Base-by-base conservation (phyloP, 2,329 filamentous ascomycete genomes). In the Fusarium tanahbumbuense region DNA sequence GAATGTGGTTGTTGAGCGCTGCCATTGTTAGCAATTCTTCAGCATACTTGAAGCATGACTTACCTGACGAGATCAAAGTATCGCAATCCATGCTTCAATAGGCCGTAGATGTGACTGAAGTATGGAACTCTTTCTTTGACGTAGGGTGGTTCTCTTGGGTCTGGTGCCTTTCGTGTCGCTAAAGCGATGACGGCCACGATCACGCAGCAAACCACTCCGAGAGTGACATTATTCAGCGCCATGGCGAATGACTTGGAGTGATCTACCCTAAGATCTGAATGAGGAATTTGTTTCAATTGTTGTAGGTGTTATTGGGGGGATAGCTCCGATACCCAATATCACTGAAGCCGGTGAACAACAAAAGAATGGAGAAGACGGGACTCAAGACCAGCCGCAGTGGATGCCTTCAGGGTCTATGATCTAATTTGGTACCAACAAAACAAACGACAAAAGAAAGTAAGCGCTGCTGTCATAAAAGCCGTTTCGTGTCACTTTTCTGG, bases 11-110 rank as follows among this genome's bases (percentile, higher is more conserved):
- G 69, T 20, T 70, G 47, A 4, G 70, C 59, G 40, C 70, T 72
- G 16, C 3, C 2, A 18, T 41, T 9, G 2, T 71, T 41, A 71
- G 60, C 18, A 32, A 28, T 1, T 4, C 3, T 15, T 15, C 4
- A 1, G 0, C 12, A 52, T 2, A 4, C 2, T 4, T 8, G 22
- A 12, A 0, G 10, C 8, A 2, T 32, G 3, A 60, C 59, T 12
- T 22, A 45, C 68, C 68, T 72, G 44, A 69, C 65, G 4, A 69
- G 16, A 18, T 72, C 69, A 27, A 72, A 71, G 12, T 72, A 72
- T 16, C 60, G 46, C 12, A 72, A 16, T 32, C 69, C 69, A 71
- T 71, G 55, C 6, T 57, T 69, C 9, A 72, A 41, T 0, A 71
- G 32, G 25, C 68, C 64, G 15, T 69, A 69, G 13, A 72, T 69